A percentile compares a stretch with the other conserved stretches of the same genome.
These are phyloP conservation scores for Podosphaera aphanis DNA, from an alignment of 2,329 filamentous ascomycete genomes.

Conservation along the genomic window DNA sequence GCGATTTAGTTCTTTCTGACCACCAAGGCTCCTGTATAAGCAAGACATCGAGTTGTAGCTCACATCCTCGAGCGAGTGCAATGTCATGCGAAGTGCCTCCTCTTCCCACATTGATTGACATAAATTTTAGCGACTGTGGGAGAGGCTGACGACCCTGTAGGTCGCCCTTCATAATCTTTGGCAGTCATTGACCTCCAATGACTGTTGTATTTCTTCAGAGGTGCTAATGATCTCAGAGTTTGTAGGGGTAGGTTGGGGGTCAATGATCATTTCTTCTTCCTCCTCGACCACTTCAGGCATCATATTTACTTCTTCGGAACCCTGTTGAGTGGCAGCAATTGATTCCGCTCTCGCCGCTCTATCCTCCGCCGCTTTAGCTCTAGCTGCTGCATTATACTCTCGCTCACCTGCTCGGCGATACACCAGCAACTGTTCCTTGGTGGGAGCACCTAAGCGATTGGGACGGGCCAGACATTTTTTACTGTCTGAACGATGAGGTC, in stretches of 20 bases:
- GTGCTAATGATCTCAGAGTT: too few relatives aligned
- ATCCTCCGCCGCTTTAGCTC: too few relatives aligned
- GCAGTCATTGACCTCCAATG: too few relatives aligned
- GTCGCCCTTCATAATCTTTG: background rate
- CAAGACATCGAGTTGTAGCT: background rate
- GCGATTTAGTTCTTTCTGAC: background rate
- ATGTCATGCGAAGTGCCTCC: background rate
- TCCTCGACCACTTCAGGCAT: too few relatives aligned
- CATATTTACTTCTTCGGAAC: too few relatives aligned
- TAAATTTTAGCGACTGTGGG: background rate
- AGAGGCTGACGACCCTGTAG: background rate
- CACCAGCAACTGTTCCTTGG: background rate
- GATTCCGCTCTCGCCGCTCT: too few relatives aligned
- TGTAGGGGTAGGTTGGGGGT: too few relatives aligned
- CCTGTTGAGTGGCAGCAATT: too few relatives aligned
- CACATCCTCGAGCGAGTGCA: background rate
- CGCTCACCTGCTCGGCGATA: too few relatives aligned
- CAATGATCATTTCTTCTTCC: too few relatives aligned
- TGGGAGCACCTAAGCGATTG: background rate
- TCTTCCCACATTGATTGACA: background rate
- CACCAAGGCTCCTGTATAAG: background rate
- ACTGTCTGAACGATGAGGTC: background rate
- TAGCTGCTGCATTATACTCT: too few relatives aligned
- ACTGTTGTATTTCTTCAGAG: too few relatives aligned
- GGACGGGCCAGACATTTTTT: background rate